Percentiles rank a stretch among this genome's conserved stretches.
These are phyloP conservation scores for Colletotrichum sansevieriae DNA, from an alignment of 2,329 filamentous ascomycete genomes.

Conservation along the genomic window DNA sequence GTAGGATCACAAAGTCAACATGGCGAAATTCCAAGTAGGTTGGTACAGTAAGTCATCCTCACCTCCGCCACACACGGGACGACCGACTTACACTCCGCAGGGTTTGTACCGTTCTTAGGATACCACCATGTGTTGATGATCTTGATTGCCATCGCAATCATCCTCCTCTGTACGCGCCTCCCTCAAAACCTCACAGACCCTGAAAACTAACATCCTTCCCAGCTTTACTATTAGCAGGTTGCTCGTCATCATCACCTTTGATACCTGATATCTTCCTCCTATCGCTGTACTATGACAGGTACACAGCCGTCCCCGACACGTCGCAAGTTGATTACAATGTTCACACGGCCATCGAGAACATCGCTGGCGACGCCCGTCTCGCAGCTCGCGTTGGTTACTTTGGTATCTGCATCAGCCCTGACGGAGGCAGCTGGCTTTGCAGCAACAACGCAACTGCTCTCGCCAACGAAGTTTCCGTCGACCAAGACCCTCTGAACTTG, in stretches of 20 bases:
- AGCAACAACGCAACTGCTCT: conserved; percentile 96
- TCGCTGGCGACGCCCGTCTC: conserved; percentile 85
- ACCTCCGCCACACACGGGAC: neutral
- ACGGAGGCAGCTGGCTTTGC: conserved; percentile 92
- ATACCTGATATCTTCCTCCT: conserved; percentile 98
- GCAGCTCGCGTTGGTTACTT: conserved; percentile 98
- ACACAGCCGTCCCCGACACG: conserved; percentile 84
- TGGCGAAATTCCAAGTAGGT: conserved; percentile 59
- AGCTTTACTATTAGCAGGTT: conserved; percentile 95
- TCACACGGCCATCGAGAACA: conserved; percentile 86
- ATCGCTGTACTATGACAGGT: conserved; percentile 94
- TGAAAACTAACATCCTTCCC: conserved; percentile 28
- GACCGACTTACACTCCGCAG: conserved; percentile 51
- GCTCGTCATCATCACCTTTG: conserved; percentile 93
- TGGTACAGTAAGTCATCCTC: conserved; percentile 61
- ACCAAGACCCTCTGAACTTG: conserved; percentile 95
- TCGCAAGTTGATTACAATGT: conserved; percentile 93
- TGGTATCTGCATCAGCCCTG: conserved; percentile 94
- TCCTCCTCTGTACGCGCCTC: conserved; percentile 84
- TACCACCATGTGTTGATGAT: conserved; percentile 96
- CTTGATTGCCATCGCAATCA: conserved; percentile 91
- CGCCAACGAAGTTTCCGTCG: conserved; percentile 87
- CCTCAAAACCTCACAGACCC: neutral
- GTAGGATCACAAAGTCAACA: conserved; percentile 41
- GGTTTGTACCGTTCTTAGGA: conserved; percentile 76